Base-by-base conservation (phyloP, 164 flowering plant species). In the Umbilicus rupestris region DNA sequence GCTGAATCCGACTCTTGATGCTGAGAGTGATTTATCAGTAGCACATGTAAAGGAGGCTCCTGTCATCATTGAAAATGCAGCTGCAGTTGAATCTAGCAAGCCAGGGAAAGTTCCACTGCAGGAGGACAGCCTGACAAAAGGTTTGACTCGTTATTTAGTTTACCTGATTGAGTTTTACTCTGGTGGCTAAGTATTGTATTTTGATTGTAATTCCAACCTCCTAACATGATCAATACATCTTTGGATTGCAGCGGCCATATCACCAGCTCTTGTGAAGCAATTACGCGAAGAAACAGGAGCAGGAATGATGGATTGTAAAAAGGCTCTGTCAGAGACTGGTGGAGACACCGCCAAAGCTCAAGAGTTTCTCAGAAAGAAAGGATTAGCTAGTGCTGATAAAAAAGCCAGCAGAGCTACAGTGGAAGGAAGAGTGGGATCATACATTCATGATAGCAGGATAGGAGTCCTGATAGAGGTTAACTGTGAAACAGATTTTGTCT, bases 231-330 rank as follows among this genome's bases (percentile, higher is more conserved):
- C 44, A 69, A n/a, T 22, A 33, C 24, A 30, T 66, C 66, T 41
- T 26, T 66, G 62, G 42, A 66, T 70, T 72, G 66, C 78, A 80
- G 91, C 84, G 33, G 63, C 76, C 39, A 82, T 94, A 73, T 83
- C 97, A 66, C 93, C 99, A 24, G 85, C 89, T 66, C 89, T 95
- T 14, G 99, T 95, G 60, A 95, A 95, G 84, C 90, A 88, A 70
- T 82, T 95, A 42, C 90, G 96, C 44, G 96, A 95, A 63, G 99
- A 95, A 76, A 85, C 99, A 59, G 99, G 99, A 67, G 97, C 96
- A 59, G 99, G 99, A 64, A 95, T 95, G 99, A 95, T 95, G 99
- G 99, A 95, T 64, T 95, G 99, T 80, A 95, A 91, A 74, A 91
- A 82, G 31, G 99, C 99, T 45, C 86, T 95, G 0, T 65, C 87